Evolutionary conservation across 768 basidiomycete genomes (phyloP), one percentile per base, ranked within the genome.

Genomic region (Rhodotorula babjevae): DNA sequence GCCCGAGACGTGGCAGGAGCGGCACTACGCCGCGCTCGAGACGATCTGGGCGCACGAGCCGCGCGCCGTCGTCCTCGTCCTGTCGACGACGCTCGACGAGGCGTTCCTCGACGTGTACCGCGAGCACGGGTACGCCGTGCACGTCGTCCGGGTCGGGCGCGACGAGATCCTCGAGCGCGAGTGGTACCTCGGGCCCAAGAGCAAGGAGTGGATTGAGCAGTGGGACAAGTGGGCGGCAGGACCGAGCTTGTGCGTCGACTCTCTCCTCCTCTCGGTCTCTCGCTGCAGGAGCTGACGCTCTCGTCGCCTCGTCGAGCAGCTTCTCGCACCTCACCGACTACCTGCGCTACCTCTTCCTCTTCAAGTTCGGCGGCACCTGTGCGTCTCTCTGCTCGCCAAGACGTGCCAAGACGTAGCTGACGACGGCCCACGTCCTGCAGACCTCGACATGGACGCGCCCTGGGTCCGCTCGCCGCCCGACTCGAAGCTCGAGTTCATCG

Each of bases 31-130:
- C 14, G 69, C 72, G 36, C 47, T 76, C 63, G 75, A 76, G 63
- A 68, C 72, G 46, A 68, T 76, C 46, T 71, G 58, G 60, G 72
- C 62, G 27, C 72, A 73, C 49, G 71, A 73, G 42, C 75, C 75
- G 15, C 53, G 71, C 7, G 69, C 75, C 31, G n/a, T 67, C 29
- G 31, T 76, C 15, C 16, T 76, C 67, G 42, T 76, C 19, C 52
- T 76, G 44, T 64, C 69, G 16, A 70, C 75, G 53, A 57, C 68
- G 31, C 63, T 76, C 27, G 66, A 67, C 21, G n/a, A 44, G 21
- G 69, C 65, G 57, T 71, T 66, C 31, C 68, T 76, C 66, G 69
- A 68, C 21, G 33, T 11, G 18, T 76, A 71, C 46, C 50, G 56
- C 0, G 27, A 44, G 14, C 63, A 73, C 12, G 75, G 75, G 21